Evolutionary conservation across 371 early-diverging fungal genomes (phyloP), one percentile per base, ranked within the genome.

Genomic region (Sporodiniella umbellata): DNA sequence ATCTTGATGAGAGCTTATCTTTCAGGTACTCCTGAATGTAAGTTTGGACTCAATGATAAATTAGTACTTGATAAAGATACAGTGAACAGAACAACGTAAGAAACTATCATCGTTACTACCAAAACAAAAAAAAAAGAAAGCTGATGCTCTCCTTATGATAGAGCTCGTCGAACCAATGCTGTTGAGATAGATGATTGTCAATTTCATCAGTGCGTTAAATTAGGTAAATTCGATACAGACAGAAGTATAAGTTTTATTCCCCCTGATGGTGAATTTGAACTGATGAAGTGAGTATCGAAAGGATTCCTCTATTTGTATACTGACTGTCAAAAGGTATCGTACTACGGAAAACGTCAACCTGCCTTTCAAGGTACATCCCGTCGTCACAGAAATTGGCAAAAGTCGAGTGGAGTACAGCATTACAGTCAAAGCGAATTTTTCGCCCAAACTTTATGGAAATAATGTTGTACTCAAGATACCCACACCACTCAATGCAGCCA

Each of bases 21-120:
- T 55, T 89, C 87, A 25, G 99, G 99, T 19, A 98, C 96, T 88
- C 99, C 99, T 14, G 99, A 99, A 64, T 85, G 96, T 53, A 85
- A 96, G 30, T 84, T 99, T 51, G 99, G 99, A 1, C 62, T 94
- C 33, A 94, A 94, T 58, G 94, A 94, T 58, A 85, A 85, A 44
- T 70, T 94, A 10, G 57, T 90, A 23, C 61, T 90, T 24, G 91
- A 90, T 45, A 86, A 87, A 48, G 89, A 89, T 60, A 54, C 76
- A 10, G 66, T 72, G 4, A 70, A 73, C 22, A 60, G 67, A 23
- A 62, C 64, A 12, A 56, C 56, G 75, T 70, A 62, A 56, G 54
- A 18, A 52, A 12, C 14, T 28, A n/a, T n/a, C n/a, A n/a, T n/a
- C n/a, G n/a, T n/a, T n/a, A n/a, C n/a, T n/a, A n/a, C n/a, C n/a